Evolutionary conservation across 1,284 basidiomycete genomes (phyloP), one percentile per base, ranked within the genome.

Genomic region (Ustilago hordei): DNA sequence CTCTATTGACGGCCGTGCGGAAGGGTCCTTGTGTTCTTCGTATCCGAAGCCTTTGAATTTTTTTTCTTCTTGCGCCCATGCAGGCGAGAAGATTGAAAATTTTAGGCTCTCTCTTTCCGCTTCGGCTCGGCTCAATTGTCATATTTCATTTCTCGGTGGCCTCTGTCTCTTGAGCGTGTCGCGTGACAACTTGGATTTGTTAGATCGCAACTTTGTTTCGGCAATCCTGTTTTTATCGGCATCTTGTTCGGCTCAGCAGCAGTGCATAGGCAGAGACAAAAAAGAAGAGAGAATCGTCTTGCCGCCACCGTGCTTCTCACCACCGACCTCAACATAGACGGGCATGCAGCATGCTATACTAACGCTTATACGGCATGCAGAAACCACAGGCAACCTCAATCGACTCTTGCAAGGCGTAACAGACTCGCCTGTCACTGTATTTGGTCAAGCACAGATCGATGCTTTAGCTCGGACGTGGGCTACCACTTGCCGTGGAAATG

Each of bases 321-420:
- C 48, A 36, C 17, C 31, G 11, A 35, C 34, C 31, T 38, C 35
- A 28, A 39, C 9, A 35, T 12, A 23, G 17, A 34, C 23, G 43
- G 58, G 34, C 31, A 68, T 74, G 72, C 63, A 64, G 58, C 60
- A 75, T 75, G 74, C 65, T 19, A 69, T 73, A 28, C 60, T 84
- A 15, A 82, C 81, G 3, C 69, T 85, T 8, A 69, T 83, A n/a
- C 78, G 83, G 7, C 83, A 85, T 64, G 80, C 65, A 13, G 74
- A 85, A 58, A 83, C 83, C 2, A 75, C 70, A 4, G 83, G 78
- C n/a, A 85, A 85, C 64, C 73, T 79, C 39, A 79, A 82, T 17
- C 78, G 76, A 5, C 54, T 85, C 5, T 72, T 85, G 6, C 83
- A 85, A 63, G 83, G 83, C 17, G 73, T 78, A 9, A 78, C 82